A percentile compares a stretch with the other conserved stretches of the same genome.
These are phyloP conservation scores for Sporothrix pseudoabietina DNA, from an alignment of 2,329 filamentous ascomycete species.

Conservation along the genomic window DNA sequence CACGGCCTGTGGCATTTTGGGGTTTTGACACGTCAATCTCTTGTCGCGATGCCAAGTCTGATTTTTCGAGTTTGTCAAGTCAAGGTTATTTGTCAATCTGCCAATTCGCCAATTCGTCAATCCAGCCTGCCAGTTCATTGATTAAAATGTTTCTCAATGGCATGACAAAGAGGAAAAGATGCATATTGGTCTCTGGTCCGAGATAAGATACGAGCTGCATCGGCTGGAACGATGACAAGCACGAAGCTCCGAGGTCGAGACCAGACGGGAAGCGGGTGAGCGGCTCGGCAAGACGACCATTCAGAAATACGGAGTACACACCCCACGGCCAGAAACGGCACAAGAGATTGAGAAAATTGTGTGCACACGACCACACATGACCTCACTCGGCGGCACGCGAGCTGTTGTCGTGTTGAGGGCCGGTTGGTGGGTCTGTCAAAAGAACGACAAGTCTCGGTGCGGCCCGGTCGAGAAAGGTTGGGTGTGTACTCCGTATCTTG, in stretches of 20 bases:
- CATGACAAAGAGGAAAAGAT: slow-evolving; percentile 1
- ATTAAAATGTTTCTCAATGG: not conserved
- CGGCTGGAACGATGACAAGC: not conserved
- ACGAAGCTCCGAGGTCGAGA: slow-evolving; percentile 9
- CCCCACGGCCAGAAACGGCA: too few relatives aligned
- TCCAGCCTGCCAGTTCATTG: not conserved
- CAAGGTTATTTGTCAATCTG: not conserved
- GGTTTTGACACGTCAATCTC: not conserved
- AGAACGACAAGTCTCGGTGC: slow-evolving; percentile 9
- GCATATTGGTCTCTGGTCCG: not conserved
- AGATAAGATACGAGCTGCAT: slow-evolving; percentile 17
- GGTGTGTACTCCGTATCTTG: not conserved
- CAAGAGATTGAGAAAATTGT: not conserved
- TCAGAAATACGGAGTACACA: too few relatives aligned
- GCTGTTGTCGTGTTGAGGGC: not conserved
- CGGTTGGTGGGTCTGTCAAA: not conserved
- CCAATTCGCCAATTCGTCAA: not conserved
- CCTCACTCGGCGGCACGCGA: not conserved
- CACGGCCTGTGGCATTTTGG: not conserved
- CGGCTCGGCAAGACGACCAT: not conserved
- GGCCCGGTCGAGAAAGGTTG: not conserved
- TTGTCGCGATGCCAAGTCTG: not conserved
- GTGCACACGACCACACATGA: not conserved
- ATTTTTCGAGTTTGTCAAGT: not conserved
- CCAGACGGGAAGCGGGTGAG: not conserved